A percentile compares a stretch with the other conserved stretches of the same genome.
Conservation (phyloP, 1,139 yeast species). For the Hansenula sp. region DNA sequence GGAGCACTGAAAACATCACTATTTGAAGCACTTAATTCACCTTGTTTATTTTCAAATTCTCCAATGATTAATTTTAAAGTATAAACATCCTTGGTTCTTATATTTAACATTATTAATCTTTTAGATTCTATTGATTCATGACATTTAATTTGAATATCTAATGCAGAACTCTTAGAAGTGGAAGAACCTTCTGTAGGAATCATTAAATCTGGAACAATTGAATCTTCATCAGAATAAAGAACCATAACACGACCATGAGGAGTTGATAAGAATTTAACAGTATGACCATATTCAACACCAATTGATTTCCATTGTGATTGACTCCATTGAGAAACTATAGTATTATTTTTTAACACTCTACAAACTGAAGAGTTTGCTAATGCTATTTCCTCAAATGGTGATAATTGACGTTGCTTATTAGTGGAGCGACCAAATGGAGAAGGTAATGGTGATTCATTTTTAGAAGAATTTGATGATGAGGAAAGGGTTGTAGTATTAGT, state of each 20-base stretch:
- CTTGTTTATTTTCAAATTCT: slow-evolving; percentile 6
- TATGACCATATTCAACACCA: slow-evolving; percentile 9
- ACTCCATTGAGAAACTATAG: slow-evolving; percentile 18
- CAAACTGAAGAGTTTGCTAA: slow-evolving; percentile 5
- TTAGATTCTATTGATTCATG: slow-evolving; percentile 8
- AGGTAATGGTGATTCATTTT: slow-evolving; percentile 6
- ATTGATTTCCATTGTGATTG: slow-evolving; percentile 17
- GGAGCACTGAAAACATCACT: slow-evolving; percentile 12
- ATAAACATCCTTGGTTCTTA: slow-evolving; percentile 16
- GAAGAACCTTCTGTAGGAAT: slow-evolving; percentile 7
- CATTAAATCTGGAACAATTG: slow-evolving; percentile 7
- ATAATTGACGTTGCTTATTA: slow-evolving; percentile 1
- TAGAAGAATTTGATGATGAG: background rate
- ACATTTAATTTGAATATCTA: slow-evolving; percentile 19
- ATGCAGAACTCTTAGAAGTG: slow-evolving; percentile 11
- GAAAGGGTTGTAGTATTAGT: too few species aligned
- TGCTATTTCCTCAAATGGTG: slow-evolving; percentile 6
- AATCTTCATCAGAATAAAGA: slow-evolving; percentile 4
- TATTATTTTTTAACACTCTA: slow-evolving; percentile 11
- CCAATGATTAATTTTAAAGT: slow-evolving; percentile 9
- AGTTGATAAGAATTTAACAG: slow-evolving; percentile 8
- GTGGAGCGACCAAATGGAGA: slow-evolving; percentile 9
- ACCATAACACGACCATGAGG: slow-evolving; percentile 5
- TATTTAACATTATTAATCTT: slow-evolving; percentile 12
- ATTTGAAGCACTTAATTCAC: slow-evolving; percentile 7